Base-by-base conservation (phyloP, 2,329 filamentous ascomycete species). In the Parasarocladium wereldwijsianum region DNA sequence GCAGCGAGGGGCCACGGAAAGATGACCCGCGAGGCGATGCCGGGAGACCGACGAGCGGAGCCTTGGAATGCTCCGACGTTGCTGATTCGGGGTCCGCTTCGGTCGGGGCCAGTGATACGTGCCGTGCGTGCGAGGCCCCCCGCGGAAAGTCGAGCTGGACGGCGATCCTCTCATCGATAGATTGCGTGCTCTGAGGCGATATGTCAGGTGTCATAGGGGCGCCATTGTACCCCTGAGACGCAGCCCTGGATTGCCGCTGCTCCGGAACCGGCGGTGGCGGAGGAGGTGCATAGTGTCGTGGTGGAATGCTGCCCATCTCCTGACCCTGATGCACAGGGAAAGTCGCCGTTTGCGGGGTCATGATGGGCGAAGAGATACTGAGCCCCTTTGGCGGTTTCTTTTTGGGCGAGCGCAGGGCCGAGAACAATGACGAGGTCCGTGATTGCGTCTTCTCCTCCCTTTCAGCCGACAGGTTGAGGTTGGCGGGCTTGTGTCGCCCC, bases 361-460 rank as follows among this genome's bases (percentile, higher is more conserved):
- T 66, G 40, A 77, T 71, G 29, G 72, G 72, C 2, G 71, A 73
- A 9, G 72, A 76, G 41, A 77, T 77, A 44, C 48, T 64, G 38
- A 76, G 49, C 13, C 56, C 63, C 43, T 60, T 64, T 31, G 55
- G 49, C 36, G 62, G 49, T 50, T 60, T 68, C 51, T 61, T 66
- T 38, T 57, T 59, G 5, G 72, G 71, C 12, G 72, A 76, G 38
- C 65, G 66, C 33, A 77, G 58, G n/a, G 64, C 64, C 3, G 70
- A 71, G 31, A 76, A 53, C 34, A 76, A 54, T 9, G 70, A 72
- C 3, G 69, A 70, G 8, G 67, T 53, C 35, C 64, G 62, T 15
- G 71, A 76, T 41, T 68, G 58, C n/a, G 30, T 51, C 49, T 62
- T 66, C 34, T 68, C 64, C 3, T 59, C 53, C 24, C 54, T 53